A percentile compares a stretch with the other conserved stretches of the same genome.
phyloP scores from a whole-genome alignment of 1,139 yeast genomes.

The Arxiozyma heterogenica region DNA sequence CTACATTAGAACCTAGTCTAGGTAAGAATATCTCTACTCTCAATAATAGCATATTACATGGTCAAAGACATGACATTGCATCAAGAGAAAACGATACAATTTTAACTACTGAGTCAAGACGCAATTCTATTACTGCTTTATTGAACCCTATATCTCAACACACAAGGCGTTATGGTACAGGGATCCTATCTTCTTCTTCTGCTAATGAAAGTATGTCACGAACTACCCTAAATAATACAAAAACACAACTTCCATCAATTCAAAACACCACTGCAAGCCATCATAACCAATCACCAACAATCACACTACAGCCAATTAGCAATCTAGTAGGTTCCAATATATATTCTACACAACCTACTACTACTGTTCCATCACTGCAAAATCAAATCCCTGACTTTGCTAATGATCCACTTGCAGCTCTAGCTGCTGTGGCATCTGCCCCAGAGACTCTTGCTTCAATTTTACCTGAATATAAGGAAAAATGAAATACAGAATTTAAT shows the following conservation, averaged over 20 bases:
- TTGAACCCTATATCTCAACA: constrained; percentile 15
- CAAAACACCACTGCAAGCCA: background rate
- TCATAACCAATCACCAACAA: background rate
- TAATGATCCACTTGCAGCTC: constrained; percentile 31
- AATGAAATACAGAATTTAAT: background rate
- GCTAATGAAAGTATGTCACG: constrained; percentile 4
- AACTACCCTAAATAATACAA: background rate
- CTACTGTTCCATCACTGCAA: constrained; percentile 4
- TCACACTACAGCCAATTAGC: background rate
- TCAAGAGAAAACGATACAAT: background rate
- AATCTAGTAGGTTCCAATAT: background rate
- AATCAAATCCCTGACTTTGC: constrained; percentile 21
- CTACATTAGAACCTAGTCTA: background rate
- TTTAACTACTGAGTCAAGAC: constrained; percentile 7
- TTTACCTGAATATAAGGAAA: background rate
- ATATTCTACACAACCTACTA: background rate
- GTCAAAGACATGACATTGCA: background rate
- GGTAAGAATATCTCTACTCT: constrained; percentile 1
- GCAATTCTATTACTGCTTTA: constrained; percentile 20
- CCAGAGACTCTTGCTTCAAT: constrained; percentile 21
- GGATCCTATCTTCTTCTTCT: background rate
- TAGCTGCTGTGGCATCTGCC: constrained; percentile 32
- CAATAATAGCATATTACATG: background rate
- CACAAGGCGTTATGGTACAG: background rate
- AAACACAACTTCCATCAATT: background rate